Evolutionary conservation across 139 green algal genomes (phyloP), one percentile per base, ranked within the genome.

Genomic region (Eudorina sp.): DNA sequence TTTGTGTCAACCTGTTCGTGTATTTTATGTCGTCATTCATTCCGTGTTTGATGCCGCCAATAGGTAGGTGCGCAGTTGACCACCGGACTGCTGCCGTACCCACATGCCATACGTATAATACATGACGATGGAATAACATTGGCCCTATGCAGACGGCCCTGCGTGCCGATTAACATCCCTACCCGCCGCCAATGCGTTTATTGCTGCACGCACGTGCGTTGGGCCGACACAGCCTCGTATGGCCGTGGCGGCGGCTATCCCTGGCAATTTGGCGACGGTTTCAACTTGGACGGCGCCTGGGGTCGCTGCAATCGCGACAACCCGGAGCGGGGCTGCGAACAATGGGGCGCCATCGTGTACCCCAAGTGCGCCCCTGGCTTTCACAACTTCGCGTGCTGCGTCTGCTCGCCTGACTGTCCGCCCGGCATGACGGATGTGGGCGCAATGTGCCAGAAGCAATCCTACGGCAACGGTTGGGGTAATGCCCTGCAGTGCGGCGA

Each of bases 391-490:
- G 68, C 36, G 29, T 76, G 68, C 68, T 76, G 68, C 36, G 19
- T 76, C 34, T 76, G 68, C 68, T 76, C 68, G 9, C 68, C 68
- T 29, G 19, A 76, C 68, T 76, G 68, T 36, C 68, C 68, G 9
- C 36, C 7, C 9, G 68, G 68, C 11, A 76, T 76, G 68, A 48
- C 34, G 11, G 68, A 76, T 14, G 68, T 76, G 68, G 68, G 68
- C 36, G 68, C 19, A 3, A 51, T 23, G 11, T 76, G 68, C 36
- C 34, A 51, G 36, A 25, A 76, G 68, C 11, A 51, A 6, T 13
- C 13, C 2, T 76, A 76, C 36, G 9, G 9, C 68, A 76, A 76
- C 68, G 68, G 68, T 19, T 6, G 3, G 68, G 68, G 68, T 7
- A 7, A n/a, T 9, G 9, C 68, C 68, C 21, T 76, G 34, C 36